Conservation (phyloP, 495 filamentous ascomycete species). For the Lindgomyces ingoldianus region DNA sequence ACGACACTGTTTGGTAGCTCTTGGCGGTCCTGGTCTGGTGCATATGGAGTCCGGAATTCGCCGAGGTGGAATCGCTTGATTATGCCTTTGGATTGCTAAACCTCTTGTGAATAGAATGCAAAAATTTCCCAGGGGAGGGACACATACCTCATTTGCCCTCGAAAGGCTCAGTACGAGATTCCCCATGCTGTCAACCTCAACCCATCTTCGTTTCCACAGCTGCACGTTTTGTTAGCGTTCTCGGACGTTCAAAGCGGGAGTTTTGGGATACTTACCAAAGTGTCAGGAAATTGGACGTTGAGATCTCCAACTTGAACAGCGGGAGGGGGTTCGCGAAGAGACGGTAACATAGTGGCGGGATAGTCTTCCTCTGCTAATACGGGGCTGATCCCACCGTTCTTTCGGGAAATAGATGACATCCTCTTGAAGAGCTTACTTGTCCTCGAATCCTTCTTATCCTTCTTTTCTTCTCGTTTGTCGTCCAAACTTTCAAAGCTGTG, state of each 20-base stretch:
- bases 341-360: slow-evolving; percentile 35
- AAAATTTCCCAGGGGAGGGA: background rate
- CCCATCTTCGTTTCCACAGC: slow-evolving; percentile 86
- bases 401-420: slow-evolving; percentile 57
- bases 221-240: slow-evolving; percentile 17
- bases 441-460: slow-evolving; percentile 66
- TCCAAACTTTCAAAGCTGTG: slow-evolving; percentile 47
- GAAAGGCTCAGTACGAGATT: slow-evolving; percentile 70
- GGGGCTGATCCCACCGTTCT: slow-evolving; percentile 53
- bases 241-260: background rate
- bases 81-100: slow-evolving; percentile 48
- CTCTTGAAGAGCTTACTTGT: slow-evolving; percentile 77
- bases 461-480: slow-evolving; percentile 40
- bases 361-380: slow-evolving; percentile 63
- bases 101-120: background rate
- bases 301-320: slow-evolving; percentile 65
- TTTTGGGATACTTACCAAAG: slow-evolving; percentile 52
- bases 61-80: slow-evolving; percentile 77
- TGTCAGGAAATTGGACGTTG: slow-evolving; percentile 92
- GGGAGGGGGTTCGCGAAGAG: slow-evolving; percentile 49
- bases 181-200: slow-evolving; percentile 75
- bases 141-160: slow-evolving; percentile 41
- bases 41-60: slow-evolving; percentile 74
- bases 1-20: slow-evolving; percentile 83
- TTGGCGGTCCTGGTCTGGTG: slow-evolving; percentile 84